Percentiles rank a stretch among this genome's conserved stretches.
These are phyloP conservation scores for Suillus fuscotomentosus DNA, from an alignment of 768 basidiomycete genomes.

Conservation along the genomic window DNA sequence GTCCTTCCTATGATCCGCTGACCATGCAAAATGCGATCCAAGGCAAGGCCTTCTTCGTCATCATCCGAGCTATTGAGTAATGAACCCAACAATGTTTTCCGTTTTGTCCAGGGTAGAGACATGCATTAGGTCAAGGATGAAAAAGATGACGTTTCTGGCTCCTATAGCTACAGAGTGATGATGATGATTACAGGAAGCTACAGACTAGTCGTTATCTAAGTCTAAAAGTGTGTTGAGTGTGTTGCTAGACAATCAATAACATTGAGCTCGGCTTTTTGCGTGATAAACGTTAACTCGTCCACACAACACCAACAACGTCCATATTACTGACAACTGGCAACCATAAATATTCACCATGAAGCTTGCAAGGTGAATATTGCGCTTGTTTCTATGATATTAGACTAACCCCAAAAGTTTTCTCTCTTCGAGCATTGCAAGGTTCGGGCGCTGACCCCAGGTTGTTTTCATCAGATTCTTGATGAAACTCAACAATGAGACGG, in stretches of 20 bases:
- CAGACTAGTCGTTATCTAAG: background rate
- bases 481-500: conserved; percentile 99
- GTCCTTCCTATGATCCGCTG: conserved; percentile 76
- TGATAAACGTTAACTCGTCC: background rate
- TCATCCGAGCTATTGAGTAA: conserved; percentile 61
- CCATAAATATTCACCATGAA: conserved; percentile 53
- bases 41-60: conserved; percentile 60
- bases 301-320: background rate
- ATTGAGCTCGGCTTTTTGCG: conserved; percentile 2
- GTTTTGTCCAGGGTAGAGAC: conserved; percentile 62
- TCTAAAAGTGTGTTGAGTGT: background rate
- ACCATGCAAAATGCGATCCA: conserved; percentile 75
- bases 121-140: conserved; percentile 32
- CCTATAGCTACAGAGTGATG: background rate
- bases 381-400: conserved; percentile 1
- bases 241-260: background rate
- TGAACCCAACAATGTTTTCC: conserved; percentile 60
- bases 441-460: conserved; percentile 16
- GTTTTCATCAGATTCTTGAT: conserved; percentile 78
- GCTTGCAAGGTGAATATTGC: conserved; percentile 70
- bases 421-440: conserved; percentile 7
- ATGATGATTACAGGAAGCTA: background rate
- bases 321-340: background rate
- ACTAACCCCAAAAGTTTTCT: background rate
- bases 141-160: background rate